Percentiles rank a stretch among this genome's conserved stretches.
Conservation (phyloP, 208 protist genomes). For the Porcisia deanei region DNA sequence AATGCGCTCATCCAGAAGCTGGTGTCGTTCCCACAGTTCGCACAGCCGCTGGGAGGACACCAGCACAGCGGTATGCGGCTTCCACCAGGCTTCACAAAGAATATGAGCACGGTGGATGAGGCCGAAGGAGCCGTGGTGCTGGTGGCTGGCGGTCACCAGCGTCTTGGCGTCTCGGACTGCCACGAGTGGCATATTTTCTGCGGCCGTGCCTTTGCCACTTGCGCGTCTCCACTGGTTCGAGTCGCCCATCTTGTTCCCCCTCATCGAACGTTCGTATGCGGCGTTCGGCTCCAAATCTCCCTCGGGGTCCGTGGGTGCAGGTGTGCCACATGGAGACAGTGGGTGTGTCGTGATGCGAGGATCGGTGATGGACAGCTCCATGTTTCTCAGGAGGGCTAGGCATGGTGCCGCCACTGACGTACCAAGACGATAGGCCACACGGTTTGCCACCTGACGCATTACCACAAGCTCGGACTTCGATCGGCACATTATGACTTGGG, state of each 20-base stretch:
- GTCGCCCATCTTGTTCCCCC: background rate
- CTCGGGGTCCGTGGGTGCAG: background rate
- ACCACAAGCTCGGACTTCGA: slow-evolving; percentile 36
- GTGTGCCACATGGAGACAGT: background rate
- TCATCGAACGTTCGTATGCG: background rate
- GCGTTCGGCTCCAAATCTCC: background rate
- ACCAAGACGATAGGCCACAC: slow-evolving; percentile 57
- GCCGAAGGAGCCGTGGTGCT: slow-evolving; percentile 23
- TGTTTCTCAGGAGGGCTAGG: slow-evolving; percentile 58
- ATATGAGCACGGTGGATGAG: slow-evolving; percentile 52
- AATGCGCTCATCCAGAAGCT: slow-evolving; percentile 48
- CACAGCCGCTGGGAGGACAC: slow-evolving; percentile 38
- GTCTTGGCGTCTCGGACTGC: slow-evolving; percentile 19
- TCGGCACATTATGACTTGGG: slow-evolving; percentile 43
- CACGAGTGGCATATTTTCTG: slow-evolving; percentile 8
- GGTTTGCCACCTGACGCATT: slow-evolving; percentile 51
- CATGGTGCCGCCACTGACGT: slow-evolving; percentile 38
- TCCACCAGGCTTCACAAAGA: slow-evolving; percentile 68
- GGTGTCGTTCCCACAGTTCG: slow-evolving; percentile 37
- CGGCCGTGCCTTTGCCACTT: background rate
- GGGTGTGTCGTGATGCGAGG: background rate
- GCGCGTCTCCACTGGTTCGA: background rate
- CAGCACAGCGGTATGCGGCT: slow-evolving; percentile 46
- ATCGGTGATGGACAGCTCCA: slow-evolving; percentile 35
- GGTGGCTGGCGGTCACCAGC: slow-evolving; percentile 7